Conservation (phyloP, 2,329 filamentous ascomycete species). For the Lachnellula suecica region DNA sequence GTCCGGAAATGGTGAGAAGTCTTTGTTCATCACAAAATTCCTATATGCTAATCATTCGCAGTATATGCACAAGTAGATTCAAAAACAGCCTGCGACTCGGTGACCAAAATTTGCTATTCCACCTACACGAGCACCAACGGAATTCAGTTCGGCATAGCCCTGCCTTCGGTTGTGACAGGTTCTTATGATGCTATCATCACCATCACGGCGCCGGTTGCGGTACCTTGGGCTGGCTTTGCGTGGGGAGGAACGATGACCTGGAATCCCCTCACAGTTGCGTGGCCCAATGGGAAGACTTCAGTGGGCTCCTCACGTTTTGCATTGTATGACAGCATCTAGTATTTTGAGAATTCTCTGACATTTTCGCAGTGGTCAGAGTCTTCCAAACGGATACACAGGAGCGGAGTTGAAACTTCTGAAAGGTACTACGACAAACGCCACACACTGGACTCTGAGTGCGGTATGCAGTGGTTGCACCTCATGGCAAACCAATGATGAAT, state of each 20-base stretch:
- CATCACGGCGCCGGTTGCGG: conserved; percentile 12
- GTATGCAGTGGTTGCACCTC: conserved; percentile 19
- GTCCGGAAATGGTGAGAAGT: neutral
- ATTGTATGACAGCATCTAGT: conserved; percentile 9
- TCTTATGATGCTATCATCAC: conserved; percentile 17
- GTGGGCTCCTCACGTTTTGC: conserved; percentile 13
- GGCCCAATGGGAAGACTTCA: conserved; percentile 12
- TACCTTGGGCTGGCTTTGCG: conserved; percentile 12
- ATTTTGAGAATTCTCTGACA: conserved; percentile 4
- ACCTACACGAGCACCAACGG: conserved; percentile 6
- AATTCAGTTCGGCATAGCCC: conserved; percentile 10
- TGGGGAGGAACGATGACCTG: conserved; percentile 16
- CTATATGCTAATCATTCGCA: neutral
- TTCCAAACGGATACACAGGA: conserved; percentile 16
- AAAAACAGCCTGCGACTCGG: conserved; percentile 4
- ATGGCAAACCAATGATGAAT: conserved; percentile 16
- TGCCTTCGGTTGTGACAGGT: conserved; percentile 9
- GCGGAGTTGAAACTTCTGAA: conserved; percentile 15
- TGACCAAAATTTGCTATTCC: conserved; percentile 13
- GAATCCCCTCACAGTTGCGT: conserved; percentile 13
- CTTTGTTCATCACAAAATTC: neutral
- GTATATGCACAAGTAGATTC: conserved; percentile 9
- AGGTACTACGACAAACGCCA: conserved; percentile 16
- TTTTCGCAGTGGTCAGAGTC: conserved; percentile 11
- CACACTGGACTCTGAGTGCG: conserved; percentile 21